Base-by-base conservation (phyloP, 306 rosid species). In the Crotalaria pallida region DNA sequence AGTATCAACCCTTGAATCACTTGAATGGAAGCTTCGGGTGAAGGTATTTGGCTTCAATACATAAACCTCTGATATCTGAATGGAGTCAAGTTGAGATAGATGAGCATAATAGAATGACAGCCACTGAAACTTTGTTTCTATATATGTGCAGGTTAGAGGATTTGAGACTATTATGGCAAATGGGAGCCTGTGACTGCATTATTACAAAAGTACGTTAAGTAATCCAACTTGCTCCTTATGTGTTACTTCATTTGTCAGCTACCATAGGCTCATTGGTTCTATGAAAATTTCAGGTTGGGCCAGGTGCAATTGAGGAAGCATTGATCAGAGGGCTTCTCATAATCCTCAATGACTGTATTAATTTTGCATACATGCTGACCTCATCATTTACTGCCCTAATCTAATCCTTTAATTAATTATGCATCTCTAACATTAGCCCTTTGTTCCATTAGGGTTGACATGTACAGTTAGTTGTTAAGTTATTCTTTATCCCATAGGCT, bases 291-390 rank as follows among this genome's bases (percentile, higher is more conserved):
- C 72, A 92, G 98, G 99, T 97, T 23, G 99, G 99, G 76, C 99
- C 99, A 3, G 99, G 99, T 26, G 91, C 99, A 70, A 94, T 94
- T 41, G 92, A 97, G 7, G 99, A 94, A 81, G 97, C 99, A 67
- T 83, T 94, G 86, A 91, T 94, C 34, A 82, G 97, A 75, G n/a
- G n/a, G n/a, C n/a, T n/a, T n/a, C n/a, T n/a, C n/a, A n/a, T n/a
- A n/a, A n/a, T n/a, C n/a, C n/a, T 94, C 73, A 94, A 94, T 18
- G 97, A 88, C 80, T 94, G 91, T 85, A 94, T 94, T 73, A 77
- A 73, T 53, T 77, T 88, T 75, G 95, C 97, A 5, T 86, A 91
- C 81, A 41, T 76, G 79, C 79, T 91, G 82, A 94, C 97, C 43
- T 82, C 97, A 1, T 91, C 99, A 9, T 94, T 94, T 74, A 85